Percentiles rank a stretch among this genome's conserved stretches.
Evolutionary conservation across 2,329 filamentous ascomycete genomes (phyloP).

Genomic region (Exophiala xenobiotica): DNA sequence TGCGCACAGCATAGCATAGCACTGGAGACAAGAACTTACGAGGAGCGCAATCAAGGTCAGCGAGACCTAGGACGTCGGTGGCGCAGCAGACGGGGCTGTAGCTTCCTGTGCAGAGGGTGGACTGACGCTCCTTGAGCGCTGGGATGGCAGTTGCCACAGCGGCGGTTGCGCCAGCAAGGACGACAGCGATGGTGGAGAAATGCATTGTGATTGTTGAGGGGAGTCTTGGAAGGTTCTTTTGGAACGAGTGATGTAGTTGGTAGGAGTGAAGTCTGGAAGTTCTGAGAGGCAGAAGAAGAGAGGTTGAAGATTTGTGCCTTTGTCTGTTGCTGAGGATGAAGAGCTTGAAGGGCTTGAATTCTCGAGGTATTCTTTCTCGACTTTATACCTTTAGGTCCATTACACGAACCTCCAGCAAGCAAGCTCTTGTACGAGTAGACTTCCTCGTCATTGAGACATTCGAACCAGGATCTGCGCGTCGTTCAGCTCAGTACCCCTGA

Average conservation of each 20-base stretch:
- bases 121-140: constrained; percentile 18
- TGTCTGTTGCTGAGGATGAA: too few species aligned
- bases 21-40: constrained; percentile 45
- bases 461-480: too few species aligned
- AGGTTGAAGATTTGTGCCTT: background rate
- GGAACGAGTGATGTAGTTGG: too few species aligned
- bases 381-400: background rate
- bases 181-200: constrained; percentile 25
- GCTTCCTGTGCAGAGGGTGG: constrained; percentile 22
- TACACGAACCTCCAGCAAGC: too few species aligned
- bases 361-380: background rate
- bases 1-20: too few species aligned
- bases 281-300: too few species aligned
- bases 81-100: constrained; percentile 58
- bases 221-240: too few species aligned
- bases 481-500: too few species aligned
- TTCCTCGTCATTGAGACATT: too few species aligned
- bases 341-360: background rate
- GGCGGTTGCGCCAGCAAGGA: constrained; percentile 20
- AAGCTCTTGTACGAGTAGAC: too few species aligned
- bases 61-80: constrained; percentile 60
- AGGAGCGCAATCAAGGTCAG: constrained; percentile 56
- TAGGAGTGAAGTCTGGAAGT: too few species aligned
- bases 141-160: constrained; percentile 28
- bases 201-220: too few species aligned